Evolutionary conservation across 306 rosid species (phyloP).

Genomic region (Clitoria ternatea): DNA sequence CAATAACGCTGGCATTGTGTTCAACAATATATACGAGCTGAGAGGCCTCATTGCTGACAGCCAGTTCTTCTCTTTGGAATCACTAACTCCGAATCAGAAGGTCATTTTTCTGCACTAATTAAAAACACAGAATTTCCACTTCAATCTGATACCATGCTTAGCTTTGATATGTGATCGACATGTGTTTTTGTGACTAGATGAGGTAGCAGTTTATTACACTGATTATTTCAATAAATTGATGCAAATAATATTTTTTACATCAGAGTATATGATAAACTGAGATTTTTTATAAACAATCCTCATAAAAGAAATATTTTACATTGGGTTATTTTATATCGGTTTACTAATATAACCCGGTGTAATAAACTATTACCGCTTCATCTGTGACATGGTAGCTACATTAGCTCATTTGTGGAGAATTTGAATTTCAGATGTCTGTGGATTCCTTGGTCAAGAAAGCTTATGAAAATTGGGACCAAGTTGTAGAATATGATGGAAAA

Average conservation of each 20-base stretch:
- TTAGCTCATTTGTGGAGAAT: conserved; percentile 17
- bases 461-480: conserved; percentile 84
- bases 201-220: too few relatives aligned
- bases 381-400: too few relatives aligned
- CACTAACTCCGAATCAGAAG: conserved; percentile 72
- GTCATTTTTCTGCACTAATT: conserved; percentile 27
- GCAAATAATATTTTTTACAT: too few relatives aligned
- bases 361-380: too few relatives aligned
- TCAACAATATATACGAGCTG: conserved; percentile 80
- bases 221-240: too few relatives aligned
- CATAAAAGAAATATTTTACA: too few relatives aligned
- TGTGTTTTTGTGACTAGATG: not conserved
- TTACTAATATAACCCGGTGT: too few relatives aligned
- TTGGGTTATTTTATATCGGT: too few relatives aligned
- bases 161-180: not conserved
- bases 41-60: conserved; percentile 70
- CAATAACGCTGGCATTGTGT: conserved; percentile 55
- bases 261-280: too few relatives aligned
- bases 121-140: not conserved
- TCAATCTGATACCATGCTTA: not conserved
- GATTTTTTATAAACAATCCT: too few relatives aligned
- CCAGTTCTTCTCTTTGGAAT: conserved; percentile 66
- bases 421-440: conserved; percentile 60
- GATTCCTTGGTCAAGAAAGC: conserved; percentile 76
- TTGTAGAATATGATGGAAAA: conserved; percentile 69